Base-by-base conservation (phyloP, 2,329 filamentous ascomycete species). In the Periglandula ipomoeae region DNA sequence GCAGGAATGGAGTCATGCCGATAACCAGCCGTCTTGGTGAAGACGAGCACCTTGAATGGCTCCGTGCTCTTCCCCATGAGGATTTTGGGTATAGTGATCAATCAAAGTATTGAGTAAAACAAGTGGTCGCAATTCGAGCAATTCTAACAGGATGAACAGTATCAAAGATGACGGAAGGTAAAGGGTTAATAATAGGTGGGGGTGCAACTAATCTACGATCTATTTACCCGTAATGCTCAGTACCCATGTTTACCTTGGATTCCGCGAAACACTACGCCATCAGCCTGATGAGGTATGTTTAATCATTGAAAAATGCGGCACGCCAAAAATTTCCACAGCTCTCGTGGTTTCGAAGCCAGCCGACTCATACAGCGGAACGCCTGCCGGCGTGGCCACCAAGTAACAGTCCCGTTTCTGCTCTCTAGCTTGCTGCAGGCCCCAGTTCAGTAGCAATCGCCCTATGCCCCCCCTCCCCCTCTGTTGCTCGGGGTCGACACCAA, bases 1-100 rank as follows among this genome's bases (percentile, higher is more conserved):
- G 66, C 61, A 0, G 63, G 60, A 49, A 71, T 71, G 19, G 61
- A 70, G 13, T 55, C 60, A 50, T 71, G 69, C 40, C 69, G 64
- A 49, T 65, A 70, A 4, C 52, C 62, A 0, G 56, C 52, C 5
- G 69, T 70, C 51, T 66, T 67, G 52, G 60, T 66, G 50, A 71
- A 69, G 51, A 69, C 58, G 20, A 71, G 62, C 7, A 70, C 58
- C 10, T 54, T 55, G 46, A 69, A 61, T 11, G 53, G 45, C n/a
- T 39, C 32, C 8, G 8, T 15, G 30, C 8, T 8, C 30, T 8
- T 32, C n/a, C n/a, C n/a, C n/a, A n/a, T n/a, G n/a, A n/a, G n/a
- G n/a, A n/a, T n/a, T n/a, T n/a, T n/a, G n/a, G n/a, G n/a, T n/a
- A n/a, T n/a, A n/a, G n/a, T n/a, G n/a, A n/a, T n/a, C n/a, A n/a